Base-by-base conservation (phyloP, 306 rosid genomes). In the Vigna trinervia region DNA sequence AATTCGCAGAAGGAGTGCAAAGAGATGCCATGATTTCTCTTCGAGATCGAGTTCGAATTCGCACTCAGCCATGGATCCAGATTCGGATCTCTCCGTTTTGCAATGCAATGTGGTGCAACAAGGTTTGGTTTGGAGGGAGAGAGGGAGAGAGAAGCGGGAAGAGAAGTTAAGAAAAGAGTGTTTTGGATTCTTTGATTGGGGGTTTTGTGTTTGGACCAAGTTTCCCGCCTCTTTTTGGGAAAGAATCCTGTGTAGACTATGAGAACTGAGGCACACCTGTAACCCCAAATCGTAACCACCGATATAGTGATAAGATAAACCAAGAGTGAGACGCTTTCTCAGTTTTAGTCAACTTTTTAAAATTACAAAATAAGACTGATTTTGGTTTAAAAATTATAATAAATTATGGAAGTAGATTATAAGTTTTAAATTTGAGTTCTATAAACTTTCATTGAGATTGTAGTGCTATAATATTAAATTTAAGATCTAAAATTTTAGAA, bases 11-110 rank as follows among this genome's bases (percentile, higher is more conserved):
- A 83, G 38, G 1, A 78, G 9, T 0, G 78, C 41, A 1, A 83
- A 15, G 8, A 83, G 81, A 3, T 75, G 69, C 86, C 84, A 83
- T 0, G 74, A 69, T 13, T 83, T 77, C 59, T 83, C 86, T 32
- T 70, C 32, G 5, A 82, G 36, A 17, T 59, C 17, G 26, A 14
- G 7, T 13, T 30, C 81, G 12, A 45, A 4, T 23, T 43, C 34
- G 5, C n/a, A 79, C 9, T 32, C 67, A 0, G 57, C 67, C 78
- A 73, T 73, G 50, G 77, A 19, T 62, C 39, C 51, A 15, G 45
- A 57, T 5, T 61, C 71, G 36, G 69, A 74, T 74, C 62, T 47
- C 28, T 26, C 3, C 26, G 2, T 10, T n/a, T 17, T 59, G 39
- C 8, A 12, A 2, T 12, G 63, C 17, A 17, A 28, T 26, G 64